A percentile compares a stretch with the other conserved stretches of the same genome.
Evolutionary conservation across 371 early-diverging fungal genomes (phyloP).

Genomic region (Mortierella sp.): DNA sequence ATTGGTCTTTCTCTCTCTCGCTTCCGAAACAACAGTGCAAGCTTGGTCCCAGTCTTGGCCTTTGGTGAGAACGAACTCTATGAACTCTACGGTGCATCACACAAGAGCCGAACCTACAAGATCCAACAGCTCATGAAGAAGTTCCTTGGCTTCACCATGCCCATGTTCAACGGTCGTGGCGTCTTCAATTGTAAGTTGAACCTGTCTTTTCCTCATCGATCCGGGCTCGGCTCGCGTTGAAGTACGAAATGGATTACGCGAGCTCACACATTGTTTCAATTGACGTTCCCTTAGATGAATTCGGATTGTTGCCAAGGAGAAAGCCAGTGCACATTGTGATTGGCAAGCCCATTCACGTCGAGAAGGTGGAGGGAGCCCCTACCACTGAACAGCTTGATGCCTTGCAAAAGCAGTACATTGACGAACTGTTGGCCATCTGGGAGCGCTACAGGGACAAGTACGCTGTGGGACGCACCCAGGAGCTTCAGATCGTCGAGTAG

Average conservation of each 20-base stretch:
- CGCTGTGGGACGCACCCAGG: constrained; percentile 64
- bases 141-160: constrained; percentile 73
- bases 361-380: constrained; percentile 61
- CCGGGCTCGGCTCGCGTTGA: no score
- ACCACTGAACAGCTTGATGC: constrained; percentile 70
- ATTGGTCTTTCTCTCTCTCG: not conserved
- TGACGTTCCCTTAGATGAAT: constrained; percentile 53
- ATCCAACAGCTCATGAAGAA: constrained; percentile 71
- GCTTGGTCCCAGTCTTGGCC: constrained; percentile 77
- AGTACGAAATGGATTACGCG: no score
- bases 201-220: constrained; percentile 55
- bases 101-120: constrained; percentile 61
- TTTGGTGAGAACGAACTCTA: constrained; percentile 91
- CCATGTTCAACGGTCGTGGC: constrained; percentile 81
- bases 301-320: constrained; percentile 42
- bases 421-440: constrained; percentile 68
- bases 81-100: constrained; percentile 65
- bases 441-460: constrained; percentile 77
- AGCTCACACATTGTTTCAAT: no score
- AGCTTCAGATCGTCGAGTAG: constrained; percentile 65
- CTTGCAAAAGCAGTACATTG: constrained; percentile 73
- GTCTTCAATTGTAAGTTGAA: constrained; percentile 77
- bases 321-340: constrained; percentile 55
- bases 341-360: constrained; percentile 72
- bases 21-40: constrained; percentile 53